These are phyloP conservation scores for Chrysanthemum lavandulifolium DNA, from an alignment of 129 eudicot species.

Conservation along the genomic window DNA sequence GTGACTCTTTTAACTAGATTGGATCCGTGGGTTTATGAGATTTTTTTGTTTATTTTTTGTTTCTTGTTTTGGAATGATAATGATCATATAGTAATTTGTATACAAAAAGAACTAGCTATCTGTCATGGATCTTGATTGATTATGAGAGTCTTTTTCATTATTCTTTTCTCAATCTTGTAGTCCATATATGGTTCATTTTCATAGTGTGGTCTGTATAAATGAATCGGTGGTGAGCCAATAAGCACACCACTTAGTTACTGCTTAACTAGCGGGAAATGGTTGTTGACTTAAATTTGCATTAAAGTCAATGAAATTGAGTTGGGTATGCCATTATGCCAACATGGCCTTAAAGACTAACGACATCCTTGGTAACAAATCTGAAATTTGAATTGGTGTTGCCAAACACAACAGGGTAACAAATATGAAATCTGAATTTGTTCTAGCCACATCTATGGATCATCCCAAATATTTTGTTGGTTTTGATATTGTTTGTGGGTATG, in stretches of 20 bases:
- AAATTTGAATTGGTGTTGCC: no score
- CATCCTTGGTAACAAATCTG: neutral
- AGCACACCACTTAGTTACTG: no score
- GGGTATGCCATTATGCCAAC: neutral
- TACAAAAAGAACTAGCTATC: conserved; percentile 11
- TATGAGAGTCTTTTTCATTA: neutral
- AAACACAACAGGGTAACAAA: no score
- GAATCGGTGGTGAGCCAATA: no score
- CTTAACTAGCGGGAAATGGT: neutral
- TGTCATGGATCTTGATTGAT: neutral
- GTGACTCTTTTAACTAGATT: conserved; percentile 58
- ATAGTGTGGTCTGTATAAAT: no score
- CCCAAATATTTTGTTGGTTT: no score
- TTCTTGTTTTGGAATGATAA: conserved; percentile 13
- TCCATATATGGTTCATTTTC: no score
- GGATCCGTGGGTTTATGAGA: conserved; percentile 4
- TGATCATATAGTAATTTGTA: conserved; percentile 20
- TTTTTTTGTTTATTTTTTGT: neutral
- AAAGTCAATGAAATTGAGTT: conserved; percentile 10
- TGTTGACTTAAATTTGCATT: neutral
- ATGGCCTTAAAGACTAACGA: neutral
- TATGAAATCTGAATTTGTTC: no score
- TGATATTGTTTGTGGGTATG: no score
- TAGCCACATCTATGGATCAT: no score
- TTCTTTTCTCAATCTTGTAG: neutral